These are phyloP conservation scores for Rhizopus sp. DNA, from an alignment of 371 early-diverging fungal species.

Conservation along the genomic window DNA sequence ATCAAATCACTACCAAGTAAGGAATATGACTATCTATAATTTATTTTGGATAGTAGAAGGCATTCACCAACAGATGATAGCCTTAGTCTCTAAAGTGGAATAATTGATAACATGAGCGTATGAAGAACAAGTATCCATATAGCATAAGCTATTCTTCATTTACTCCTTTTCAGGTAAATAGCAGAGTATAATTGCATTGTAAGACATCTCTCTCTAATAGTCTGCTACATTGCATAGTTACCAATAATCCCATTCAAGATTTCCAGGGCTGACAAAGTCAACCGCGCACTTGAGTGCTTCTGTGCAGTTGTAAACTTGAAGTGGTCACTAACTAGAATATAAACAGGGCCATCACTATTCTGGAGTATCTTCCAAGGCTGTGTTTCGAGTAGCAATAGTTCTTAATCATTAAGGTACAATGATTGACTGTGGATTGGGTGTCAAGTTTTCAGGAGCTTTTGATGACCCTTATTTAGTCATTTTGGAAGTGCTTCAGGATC, in stretches of 20 bases:
- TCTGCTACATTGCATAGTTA: conserved; percentile 52
- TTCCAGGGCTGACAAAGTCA: conserved; percentile 76
- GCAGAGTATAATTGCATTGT: conserved; percentile 45
- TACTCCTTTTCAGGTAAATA: conserved; percentile 31
- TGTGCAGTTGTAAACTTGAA: conserved; percentile 71
- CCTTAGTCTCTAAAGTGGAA: too few relatives aligned
- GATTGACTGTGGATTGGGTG: conserved; percentile 66
- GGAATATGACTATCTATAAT: too few relatives aligned
- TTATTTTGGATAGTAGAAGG: too few relatives aligned
- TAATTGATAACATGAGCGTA: too few relatives aligned
- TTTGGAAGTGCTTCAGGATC: conserved; percentile 35
- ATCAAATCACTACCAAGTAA: too few relatives aligned
- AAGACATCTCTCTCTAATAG: conserved; percentile 49
- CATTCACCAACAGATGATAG: too few relatives aligned
- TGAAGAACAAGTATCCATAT: too few relatives aligned
- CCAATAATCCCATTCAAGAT: conserved; percentile 40
- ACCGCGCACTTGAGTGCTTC: conserved; percentile 67
- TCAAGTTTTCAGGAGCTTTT: conserved; percentile 42
- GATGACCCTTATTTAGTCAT: conserved; percentile 3
- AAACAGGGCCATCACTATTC: conserved; percentile 69
- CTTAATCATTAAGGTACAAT: conserved; percentile 52
- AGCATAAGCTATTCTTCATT: too few relatives aligned
- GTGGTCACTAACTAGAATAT: conserved; percentile 79
- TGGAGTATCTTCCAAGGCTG: conserved; percentile 59
- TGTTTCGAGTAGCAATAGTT: conserved; percentile 40